These are phyloP conservation scores for Coemansia reversa DNA, from an alignment of 192 early-diverging fungal genomes.

Conservation along the genomic window DNA sequence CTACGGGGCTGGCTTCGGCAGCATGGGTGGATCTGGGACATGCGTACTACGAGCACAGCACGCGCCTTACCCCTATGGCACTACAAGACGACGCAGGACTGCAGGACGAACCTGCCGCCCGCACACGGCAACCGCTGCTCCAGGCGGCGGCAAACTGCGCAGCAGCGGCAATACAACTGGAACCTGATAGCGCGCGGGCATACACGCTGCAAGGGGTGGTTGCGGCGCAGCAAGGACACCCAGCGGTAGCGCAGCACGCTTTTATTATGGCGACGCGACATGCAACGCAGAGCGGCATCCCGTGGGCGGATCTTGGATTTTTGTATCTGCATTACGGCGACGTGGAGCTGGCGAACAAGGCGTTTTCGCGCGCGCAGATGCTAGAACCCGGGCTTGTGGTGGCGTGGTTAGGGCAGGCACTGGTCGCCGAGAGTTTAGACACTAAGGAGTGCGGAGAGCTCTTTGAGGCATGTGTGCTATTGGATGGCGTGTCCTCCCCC, in stretches of 20 bases:
- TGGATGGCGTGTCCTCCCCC: constrained; percentile 60
- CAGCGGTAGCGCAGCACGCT: constrained; percentile 76
- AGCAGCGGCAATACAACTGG: constrained; percentile 61
- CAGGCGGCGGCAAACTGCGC: constrained; percentile 30
- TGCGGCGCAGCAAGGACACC: constrained; percentile 38
- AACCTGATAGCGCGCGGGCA: constrained; percentile 53
- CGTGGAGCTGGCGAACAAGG: constrained; percentile 69
- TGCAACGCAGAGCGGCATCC: constrained; percentile 60
- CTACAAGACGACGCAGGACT: background rate
- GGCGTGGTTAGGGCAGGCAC: constrained; percentile 83
- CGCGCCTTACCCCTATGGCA: background rate
- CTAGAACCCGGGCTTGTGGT: constrained; percentile 74
- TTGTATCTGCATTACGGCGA: constrained; percentile 70
- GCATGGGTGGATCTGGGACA: constrained; percentile 44
- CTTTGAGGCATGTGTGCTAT: constrained; percentile 77
- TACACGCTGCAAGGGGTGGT: constrained; percentile 78
- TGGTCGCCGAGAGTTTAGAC: constrained; percentile 64
- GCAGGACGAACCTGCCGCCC: background rate
- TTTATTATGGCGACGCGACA: constrained; percentile 77
- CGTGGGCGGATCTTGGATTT: constrained; percentile 84
- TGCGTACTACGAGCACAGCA: constrained; percentile 23
- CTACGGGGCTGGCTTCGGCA: constrained; percentile 18
- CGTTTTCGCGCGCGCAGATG: constrained; percentile 69
- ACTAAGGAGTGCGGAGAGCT: constrained; percentile 58
- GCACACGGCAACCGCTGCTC: constrained; percentile 11